Evolutionary conservation across 83 land plant species (phyloP).

Genomic region (Picea mariana): DNA sequence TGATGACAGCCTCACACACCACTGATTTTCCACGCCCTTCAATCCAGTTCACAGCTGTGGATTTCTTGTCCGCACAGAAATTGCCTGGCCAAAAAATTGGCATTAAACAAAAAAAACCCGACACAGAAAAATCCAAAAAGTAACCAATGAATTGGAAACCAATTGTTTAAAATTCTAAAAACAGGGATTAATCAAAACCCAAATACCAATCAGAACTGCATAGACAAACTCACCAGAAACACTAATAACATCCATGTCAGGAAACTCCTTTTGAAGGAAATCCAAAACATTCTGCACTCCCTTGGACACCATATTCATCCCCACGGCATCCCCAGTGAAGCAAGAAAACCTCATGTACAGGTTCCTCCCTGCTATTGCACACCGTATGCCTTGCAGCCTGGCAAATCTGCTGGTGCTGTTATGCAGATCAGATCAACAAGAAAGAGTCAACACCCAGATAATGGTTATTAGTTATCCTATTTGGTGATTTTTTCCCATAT

Average conservation of each 20-base stretch:
- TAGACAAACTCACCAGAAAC: constrained; percentile 17
- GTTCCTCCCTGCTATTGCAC: constrained; percentile 74
- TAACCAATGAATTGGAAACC: too few species aligned
- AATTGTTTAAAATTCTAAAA: too few species aligned
- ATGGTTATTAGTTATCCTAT: too few species aligned
- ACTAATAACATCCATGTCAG: constrained; percentile 65
- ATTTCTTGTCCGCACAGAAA: constrained; percentile 82
- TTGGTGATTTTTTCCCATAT: too few species aligned
- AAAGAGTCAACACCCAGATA: too few species aligned
- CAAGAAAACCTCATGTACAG: constrained; percentile 67
- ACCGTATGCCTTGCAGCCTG: constrained; percentile 55
- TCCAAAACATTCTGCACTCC: too few species aligned
- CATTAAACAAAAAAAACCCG: too few species aligned
- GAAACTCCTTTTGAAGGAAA: constrained; percentile 60
- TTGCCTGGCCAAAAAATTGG: constrained; percentile 40
- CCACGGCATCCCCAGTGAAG: constrained; percentile 60
- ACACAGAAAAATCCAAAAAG: neutral
- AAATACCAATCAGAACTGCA: too few species aligned
- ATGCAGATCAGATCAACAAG: too few species aligned
- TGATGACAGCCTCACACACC: constrained; percentile 70
- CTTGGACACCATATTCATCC: too few species aligned
- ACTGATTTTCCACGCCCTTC: constrained; percentile 90
- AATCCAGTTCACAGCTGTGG: constrained; percentile 88
- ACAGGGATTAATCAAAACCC: too few species aligned
- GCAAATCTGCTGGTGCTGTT: constrained; percentile 88